Conservation (phyloP, 495 filamentous ascomycete genomes). For the Penicillium paxilli region DNA sequence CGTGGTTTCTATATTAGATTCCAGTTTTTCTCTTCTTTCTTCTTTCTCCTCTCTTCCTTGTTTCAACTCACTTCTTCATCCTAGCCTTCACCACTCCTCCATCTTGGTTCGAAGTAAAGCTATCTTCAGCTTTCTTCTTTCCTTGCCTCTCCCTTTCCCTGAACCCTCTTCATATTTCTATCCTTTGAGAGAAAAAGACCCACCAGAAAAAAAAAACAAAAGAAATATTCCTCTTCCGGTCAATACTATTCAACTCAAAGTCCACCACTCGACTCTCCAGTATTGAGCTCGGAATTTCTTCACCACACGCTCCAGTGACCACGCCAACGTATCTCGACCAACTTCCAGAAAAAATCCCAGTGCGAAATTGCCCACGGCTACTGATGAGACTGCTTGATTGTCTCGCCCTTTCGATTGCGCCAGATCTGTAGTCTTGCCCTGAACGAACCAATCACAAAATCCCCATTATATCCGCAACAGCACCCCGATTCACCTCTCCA, state of each 20-base stretch:
- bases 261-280: constrained; percentile 12
- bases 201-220: constrained; percentile 14
- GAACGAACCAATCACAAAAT: neutral
- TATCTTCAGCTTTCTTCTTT: constrained; percentile 13
- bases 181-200: neutral
- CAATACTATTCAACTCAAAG: neutral
- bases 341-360: neutral
- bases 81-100: neutral
- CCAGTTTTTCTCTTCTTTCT: constrained; percentile 6
- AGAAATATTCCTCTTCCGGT: constrained; percentile 5
- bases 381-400: neutral
- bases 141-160: neutral
- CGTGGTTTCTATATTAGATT: neutral
- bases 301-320: neutral
- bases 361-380: constrained; percentile 4
- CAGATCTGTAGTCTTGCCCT: constrained; percentile 20
- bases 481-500: constrained; percentile 2
- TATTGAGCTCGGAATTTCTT: constrained; percentile 11
- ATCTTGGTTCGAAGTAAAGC: constrained; percentile 11
- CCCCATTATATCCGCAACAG: neutral
- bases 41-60: constrained; percentile 1
- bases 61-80: neutral
- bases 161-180: neutral
- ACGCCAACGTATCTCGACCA: neutral
- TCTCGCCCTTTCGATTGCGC: constrained; percentile 8